These are phyloP conservation scores for Fusarium penzigii DNA, from an alignment of 2,329 filamentous ascomycete genomes.

Conservation along the genomic window DNA sequence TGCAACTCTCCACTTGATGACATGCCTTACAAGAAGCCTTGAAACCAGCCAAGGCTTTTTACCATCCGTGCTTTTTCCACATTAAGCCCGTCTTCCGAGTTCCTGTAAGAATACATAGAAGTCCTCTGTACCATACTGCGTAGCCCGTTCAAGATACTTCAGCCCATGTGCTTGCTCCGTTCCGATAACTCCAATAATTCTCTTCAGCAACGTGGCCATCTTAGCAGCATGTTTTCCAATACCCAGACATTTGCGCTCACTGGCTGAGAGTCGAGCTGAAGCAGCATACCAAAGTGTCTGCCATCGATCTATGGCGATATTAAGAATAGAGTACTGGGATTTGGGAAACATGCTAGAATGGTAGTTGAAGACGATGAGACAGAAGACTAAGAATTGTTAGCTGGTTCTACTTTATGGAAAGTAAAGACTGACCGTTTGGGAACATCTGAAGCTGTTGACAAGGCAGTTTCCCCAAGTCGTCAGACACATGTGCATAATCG, in stretches of 20 bases:
- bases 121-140: conserved; percentile 4
- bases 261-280: neutral
- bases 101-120: conserved; percentile 11
- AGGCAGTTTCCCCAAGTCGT: neutral
- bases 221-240: conserved; percentile 11
- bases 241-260: conserved; percentile 11
- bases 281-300: conserved; percentile 6
- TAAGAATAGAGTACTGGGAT: neutral
- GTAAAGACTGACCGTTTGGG: neutral
- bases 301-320: conserved; percentile 16
- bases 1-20: neutral
- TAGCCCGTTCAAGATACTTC: conserved; percentile 4
- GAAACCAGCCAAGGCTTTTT: neutral
- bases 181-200: conserved; percentile 1
- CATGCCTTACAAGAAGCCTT: neutral
- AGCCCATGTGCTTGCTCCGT: neutral
- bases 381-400: conserved; percentile 4
- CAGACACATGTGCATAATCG: conserved; percentile 1
- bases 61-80: too few relatives aligned
- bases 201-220: conserved; percentile 2
- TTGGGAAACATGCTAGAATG: conserved; percentile 3
- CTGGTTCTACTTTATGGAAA: neutral
- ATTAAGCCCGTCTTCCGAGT: neutral
- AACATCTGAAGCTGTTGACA: neutral
- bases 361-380: conserved; percentile 7